Percentiles rank a stretch among this genome's conserved stretches.
phyloP scores from a whole-genome alignment of 129 eudicot genomes.

The Flaveria ramosissima region DNA sequence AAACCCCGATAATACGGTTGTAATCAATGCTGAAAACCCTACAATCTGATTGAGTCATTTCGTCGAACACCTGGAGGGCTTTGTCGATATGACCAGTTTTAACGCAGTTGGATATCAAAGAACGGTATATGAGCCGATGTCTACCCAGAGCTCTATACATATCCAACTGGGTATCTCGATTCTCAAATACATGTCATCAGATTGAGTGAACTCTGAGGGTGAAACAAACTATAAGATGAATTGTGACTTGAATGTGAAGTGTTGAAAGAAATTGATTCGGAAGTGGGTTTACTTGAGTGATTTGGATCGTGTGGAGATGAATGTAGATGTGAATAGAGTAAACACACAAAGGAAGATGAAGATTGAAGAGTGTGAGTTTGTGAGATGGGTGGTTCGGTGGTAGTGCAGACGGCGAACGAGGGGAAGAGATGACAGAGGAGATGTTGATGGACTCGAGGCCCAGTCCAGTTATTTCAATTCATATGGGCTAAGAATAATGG shows the following conservation, averaged over 20 bases:
- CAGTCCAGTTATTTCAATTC: slow-evolving; percentile 21
- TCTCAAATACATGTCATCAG: slow-evolving; percentile 55
- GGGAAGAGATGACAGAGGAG: slow-evolving; percentile 9
- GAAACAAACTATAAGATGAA: slow-evolving; percentile 18
- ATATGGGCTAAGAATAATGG: slow-evolving; percentile 4
- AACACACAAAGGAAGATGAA: not conserved
- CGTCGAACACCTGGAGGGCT: slow-evolving; percentile 82
- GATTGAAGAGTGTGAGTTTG: not conserved
- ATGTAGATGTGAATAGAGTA: not conserved
- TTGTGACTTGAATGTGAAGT: not conserved
- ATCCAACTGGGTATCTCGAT: slow-evolving; percentile 44
- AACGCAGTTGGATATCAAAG: slow-evolving; percentile 55
- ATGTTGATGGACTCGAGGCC: slow-evolving; percentile 35
- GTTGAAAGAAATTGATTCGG: slow-evolving; percentile 9
- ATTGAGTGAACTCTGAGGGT: slow-evolving; percentile 34
- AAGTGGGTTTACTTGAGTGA: slow-evolving; percentile 6
- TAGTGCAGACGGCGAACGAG: slow-evolving; percentile 41
- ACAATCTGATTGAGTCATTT: slow-evolving; percentile 81
- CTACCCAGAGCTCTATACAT: slow-evolving; percentile 76
- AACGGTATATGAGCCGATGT: slow-evolving; percentile 69
- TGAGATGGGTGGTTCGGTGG: slow-evolving; percentile 37
- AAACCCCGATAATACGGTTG: slow-evolving; percentile 82
- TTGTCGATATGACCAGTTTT: slow-evolving; percentile 66
- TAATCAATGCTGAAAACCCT: slow-evolving; percentile 84
- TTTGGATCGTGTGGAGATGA: not conserved